Conservation (phyloP, 2,329 filamentous ascomycete genomes). For the Xylariaceae sp. region DNA sequence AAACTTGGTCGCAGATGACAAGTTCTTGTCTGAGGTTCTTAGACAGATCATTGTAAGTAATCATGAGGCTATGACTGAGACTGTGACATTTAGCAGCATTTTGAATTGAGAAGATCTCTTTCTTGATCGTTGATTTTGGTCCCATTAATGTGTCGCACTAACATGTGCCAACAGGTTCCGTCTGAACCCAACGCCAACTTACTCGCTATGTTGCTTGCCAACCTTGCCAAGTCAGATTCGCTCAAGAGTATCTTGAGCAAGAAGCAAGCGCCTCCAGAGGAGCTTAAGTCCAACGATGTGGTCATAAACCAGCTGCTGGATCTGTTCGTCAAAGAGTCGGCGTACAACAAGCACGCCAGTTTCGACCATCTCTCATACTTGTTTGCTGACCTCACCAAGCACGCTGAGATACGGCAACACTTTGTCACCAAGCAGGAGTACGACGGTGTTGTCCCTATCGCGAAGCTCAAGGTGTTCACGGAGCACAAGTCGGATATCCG, state of each 20-base stretch:
- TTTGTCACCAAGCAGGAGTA: constrained; percentile 70
- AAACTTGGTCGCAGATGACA: constrained; percentile 68
- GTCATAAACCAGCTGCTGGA: constrained; percentile 90
- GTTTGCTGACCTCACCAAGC: constrained; percentile 87
- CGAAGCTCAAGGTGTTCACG: constrained; percentile 91
- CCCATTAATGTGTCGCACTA: constrained; percentile 6
- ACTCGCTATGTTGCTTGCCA: constrained; percentile 86
- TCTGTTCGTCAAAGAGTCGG: constrained; percentile 87
- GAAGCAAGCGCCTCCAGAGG: constrained; percentile 62
- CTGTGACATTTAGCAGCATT: neutral
- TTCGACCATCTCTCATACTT: constrained; percentile 93
- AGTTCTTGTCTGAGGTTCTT: constrained; percentile 71
- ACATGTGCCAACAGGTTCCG: constrained; percentile 46
- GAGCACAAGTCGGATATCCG: constrained; percentile 80
- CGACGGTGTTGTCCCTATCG: constrained; percentile 79
- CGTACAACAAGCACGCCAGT: constrained; percentile 77
- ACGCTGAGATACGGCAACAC: constrained; percentile 67
- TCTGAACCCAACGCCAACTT: constrained; percentile 80
- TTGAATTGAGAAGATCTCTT: neutral
- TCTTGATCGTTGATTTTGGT: constrained; percentile 3
- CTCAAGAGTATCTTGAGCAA: constrained; percentile 64
- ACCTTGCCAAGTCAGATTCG: constrained; percentile 74
- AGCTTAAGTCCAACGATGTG: constrained; percentile 65
- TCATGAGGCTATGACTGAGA: neutral
- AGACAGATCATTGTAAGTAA: constrained; percentile 64